Evolutionary conservation across 805 yeast species (phyloP).

Genomic region (Myxozyma neotropica): DNA sequence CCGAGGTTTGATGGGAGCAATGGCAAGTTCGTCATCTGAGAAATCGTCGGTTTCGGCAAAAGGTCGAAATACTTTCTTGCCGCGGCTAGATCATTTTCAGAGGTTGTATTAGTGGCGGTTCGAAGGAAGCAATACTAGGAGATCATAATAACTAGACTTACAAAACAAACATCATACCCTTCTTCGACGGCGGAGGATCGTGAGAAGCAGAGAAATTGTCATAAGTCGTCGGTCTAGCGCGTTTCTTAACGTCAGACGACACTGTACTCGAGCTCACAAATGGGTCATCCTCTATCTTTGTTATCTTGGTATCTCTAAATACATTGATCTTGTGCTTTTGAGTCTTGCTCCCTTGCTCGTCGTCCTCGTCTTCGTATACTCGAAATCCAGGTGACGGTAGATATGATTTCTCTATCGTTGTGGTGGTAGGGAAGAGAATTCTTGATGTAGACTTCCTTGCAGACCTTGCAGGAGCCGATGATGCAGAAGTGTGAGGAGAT

Average conservation of each 20-base stretch:
- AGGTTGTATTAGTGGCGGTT: neutral
- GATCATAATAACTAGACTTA: constrained; percentile 2
- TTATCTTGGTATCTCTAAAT: constrained; percentile 1
- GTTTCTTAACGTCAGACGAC: constrained; percentile 7
- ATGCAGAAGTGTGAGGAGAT: neutral
- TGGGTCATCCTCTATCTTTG: neutral
- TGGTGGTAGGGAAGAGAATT: constrained; percentile 3
- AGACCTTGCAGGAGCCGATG: neutral
- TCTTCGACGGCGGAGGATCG: constrained; percentile 13
- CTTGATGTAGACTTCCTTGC: constrained; percentile 1
- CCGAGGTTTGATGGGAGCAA: constrained; percentile 28
- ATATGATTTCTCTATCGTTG: neutral
- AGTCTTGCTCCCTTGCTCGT: neutral
- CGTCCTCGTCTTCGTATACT: constrained; percentile 12
- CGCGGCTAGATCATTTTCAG: constrained; percentile 11
- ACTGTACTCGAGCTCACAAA: neutral
- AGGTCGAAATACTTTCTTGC: constrained; percentile 29
- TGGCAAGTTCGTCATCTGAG: constrained; percentile 21
- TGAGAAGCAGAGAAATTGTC: neutral
- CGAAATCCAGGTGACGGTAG: constrained; percentile 3
- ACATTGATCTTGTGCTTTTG: neutral
- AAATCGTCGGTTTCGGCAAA: constrained; percentile 15
- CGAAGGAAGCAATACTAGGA: neutral
- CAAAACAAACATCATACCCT: constrained; percentile 33
- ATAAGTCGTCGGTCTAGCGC: neutral